Base-by-base conservation (phyloP, 2,329 filamentous ascomycete species). In the Ascochyta lentis region DNA sequence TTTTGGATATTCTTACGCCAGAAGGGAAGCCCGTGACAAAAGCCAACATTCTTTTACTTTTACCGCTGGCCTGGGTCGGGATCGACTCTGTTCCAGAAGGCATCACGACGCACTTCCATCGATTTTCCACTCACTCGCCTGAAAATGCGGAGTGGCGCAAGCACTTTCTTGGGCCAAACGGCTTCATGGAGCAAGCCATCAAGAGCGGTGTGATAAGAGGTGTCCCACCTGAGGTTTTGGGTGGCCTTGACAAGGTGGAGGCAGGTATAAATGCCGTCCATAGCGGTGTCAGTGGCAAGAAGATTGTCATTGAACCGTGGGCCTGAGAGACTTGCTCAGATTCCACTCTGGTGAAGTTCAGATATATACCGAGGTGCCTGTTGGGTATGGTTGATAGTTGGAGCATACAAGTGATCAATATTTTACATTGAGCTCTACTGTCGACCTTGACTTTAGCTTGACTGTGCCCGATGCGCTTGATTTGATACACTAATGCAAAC, bases 251-350 rank as follows among this genome's bases (percentile, higher is more conserved):
- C 1, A 63, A 59, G 24, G 64, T 63, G 12, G 54, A 56, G 15
- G 56, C 52, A n/a, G 66, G 56, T 8, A 47, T 71, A 40, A 65
- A 71, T 29, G 59, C 41, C 47, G 31, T 67, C n/a, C 49, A 60
- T 27, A 67, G 46, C 1, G 68, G 73, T 3, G 69, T 74, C 15
- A 74, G 73, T 60, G 71, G 63, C 6, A 64, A 54, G 26, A 75
- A 71, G 57, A 50, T 74, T 34, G 64, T 74, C 23, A 50, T 69
- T 31, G 55, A 67, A 8, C 63, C 65, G 2, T 66, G 64, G 63
- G 49, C 22, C 4, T 45, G 24, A 38, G n/a, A 38, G 2, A 31
- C 10, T 12, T 31, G 2, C 4, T 31, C 29, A 13, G 4, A 4
- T 4, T 31, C 10, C 13, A 31, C 29, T 31, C 29, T 5, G 29